phyloP scores from a whole-genome alignment of 2,329 filamentous ascomycete species.

The Talaromyces piceae region DNA sequence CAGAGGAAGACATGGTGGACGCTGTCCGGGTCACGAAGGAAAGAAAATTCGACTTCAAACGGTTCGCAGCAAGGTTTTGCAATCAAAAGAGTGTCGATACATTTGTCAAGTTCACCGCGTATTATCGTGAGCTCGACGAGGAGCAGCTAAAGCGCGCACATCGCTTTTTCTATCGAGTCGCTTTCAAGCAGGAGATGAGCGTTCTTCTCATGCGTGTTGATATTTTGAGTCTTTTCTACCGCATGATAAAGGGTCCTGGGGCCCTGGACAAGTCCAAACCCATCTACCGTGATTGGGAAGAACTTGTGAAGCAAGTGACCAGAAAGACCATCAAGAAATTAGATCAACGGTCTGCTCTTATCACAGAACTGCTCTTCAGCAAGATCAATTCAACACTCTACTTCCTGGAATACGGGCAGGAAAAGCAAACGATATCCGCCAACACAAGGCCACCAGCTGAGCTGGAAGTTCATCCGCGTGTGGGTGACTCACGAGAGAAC shows the following conservation, averaged over 20 bases:
- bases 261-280: conserved; percentile 59
- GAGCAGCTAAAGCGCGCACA: conserved; percentile 85
- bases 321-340: conserved; percentile 77
- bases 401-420: conserved; percentile 85
- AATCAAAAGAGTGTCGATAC: conserved; percentile 82
- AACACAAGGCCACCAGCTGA: conserved; percentile 67
- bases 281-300: conserved; percentile 85
- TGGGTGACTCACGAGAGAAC: conserved; percentile 54
- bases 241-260: conserved; percentile 83
- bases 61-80: conserved; percentile 73
- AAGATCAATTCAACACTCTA: conserved; percentile 77
- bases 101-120: conserved; percentile 71
- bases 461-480: conserved; percentile 68
- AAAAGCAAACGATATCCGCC: conserved; percentile 65
- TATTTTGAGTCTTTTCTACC: conserved; percentile 79
- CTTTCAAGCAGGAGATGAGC: conserved; percentile 89
- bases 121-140: conserved; percentile 70
- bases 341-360: conserved; percentile 72
- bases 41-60: conserved; percentile 86
- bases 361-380: conserved; percentile 90
- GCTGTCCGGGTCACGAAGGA: conserved; percentile 68
- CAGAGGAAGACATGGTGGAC: conserved; percentile 65
- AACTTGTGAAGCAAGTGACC: conserved; percentile 76
- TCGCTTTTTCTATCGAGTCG: conserved; percentile 86
- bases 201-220: conserved; percentile 86